Percentiles rank a stretch among this genome's conserved stretches.
Evolutionary conservation across 106 monocot genomes (phyloP).

Genomic region (Dendrobium officinale): DNA sequence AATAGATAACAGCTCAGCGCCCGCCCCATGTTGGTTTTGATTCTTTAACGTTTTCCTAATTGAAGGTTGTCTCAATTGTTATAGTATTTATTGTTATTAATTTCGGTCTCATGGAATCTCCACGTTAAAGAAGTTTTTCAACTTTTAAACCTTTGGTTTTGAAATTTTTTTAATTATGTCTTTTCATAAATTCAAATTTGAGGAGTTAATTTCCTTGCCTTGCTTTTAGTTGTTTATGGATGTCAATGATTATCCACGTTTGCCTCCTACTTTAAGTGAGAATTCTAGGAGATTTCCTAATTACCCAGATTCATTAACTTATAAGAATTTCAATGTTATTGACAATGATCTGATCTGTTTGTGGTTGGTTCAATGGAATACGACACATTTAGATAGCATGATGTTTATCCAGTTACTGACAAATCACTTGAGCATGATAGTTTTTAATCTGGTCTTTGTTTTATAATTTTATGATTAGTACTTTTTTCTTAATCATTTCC

Average conservation of each 20-base stretch:
- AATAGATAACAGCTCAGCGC: not conserved
- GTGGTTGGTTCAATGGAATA: not conserved
- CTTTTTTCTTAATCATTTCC: not conserved
- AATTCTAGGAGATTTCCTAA: not conserved
- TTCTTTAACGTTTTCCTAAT: not conserved
- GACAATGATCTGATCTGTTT: not conserved
- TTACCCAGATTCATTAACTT: not conserved
- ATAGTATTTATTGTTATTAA: not conserved
- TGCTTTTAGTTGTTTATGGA: not conserved
- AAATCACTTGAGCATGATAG: not conserved
- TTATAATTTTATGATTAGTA: no score
- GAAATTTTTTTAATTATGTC: not conserved
- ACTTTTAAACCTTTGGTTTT: not conserved
- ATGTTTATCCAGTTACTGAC: not conserved
- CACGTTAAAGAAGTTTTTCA: not conserved
- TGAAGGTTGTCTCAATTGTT: not conserved
- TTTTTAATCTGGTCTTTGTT: not conserved
- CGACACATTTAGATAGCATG: not conserved
- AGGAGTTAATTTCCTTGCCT: not conserved
- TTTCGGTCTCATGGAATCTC: not conserved
- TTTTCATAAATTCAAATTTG: not conserved
- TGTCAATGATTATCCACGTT: not conserved
- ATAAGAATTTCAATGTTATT: not conserved
- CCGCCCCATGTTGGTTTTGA: not conserved
- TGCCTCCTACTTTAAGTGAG: not conserved